A percentile compares a stretch with the other conserved stretches of the same genome.
Evolutionary conservation across 2,329 filamentous ascomycete species (phyloP).

Genomic region (Bipolaris victoriae): DNA sequence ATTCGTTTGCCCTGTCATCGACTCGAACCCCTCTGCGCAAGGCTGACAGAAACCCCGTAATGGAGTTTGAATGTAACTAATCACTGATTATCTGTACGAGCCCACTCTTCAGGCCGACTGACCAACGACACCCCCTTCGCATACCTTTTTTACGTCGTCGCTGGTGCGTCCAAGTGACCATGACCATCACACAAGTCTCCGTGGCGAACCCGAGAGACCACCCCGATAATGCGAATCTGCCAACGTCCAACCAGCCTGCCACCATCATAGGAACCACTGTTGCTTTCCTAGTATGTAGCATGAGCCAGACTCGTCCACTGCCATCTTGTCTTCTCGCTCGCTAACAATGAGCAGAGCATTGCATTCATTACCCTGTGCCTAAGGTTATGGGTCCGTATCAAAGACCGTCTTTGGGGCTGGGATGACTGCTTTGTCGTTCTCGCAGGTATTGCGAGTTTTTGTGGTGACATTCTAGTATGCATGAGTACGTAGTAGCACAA

Average conservation of each 20-base stretch:
- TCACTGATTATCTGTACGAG: slow-evolving; percentile 1
- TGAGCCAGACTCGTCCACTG: neutral
- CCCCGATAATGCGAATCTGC: slow-evolving; percentile 39
- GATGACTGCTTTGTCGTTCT: slow-evolving; percentile 46
- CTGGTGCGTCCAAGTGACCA: slow-evolving; percentile 1
- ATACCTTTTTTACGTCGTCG: neutral
- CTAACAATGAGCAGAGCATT: slow-evolving; percentile 23
- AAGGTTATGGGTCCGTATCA: slow-evolving; percentile 40
- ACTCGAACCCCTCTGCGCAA: neutral
- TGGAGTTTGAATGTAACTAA: slow-evolving; percentile 7
- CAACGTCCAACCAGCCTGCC: slow-evolving; percentile 36
- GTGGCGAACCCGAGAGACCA: slow-evolving; percentile 19
- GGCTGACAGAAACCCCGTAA: slow-evolving; percentile 9
- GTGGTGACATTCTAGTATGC: slow-evolving; percentile 40
- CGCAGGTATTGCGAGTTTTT: slow-evolving; percentile 29
- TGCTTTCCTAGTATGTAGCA: slow-evolving; percentile 38
- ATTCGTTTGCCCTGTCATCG: neutral
- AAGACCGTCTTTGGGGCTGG: slow-evolving; percentile 42
- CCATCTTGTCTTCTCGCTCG: slow-evolving; percentile 2
- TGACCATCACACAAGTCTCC: neutral
- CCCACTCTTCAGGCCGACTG: neutral
- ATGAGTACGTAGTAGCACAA: slow-evolving; percentile 32
- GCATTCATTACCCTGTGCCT: slow-evolving; percentile 36
- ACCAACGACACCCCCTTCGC: neutral
- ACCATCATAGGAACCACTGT: slow-evolving; percentile 38